These are phyloP conservation scores for Rubus idaeus DNA, from an alignment of 306 rosid species.

Conservation along the genomic window DNA sequence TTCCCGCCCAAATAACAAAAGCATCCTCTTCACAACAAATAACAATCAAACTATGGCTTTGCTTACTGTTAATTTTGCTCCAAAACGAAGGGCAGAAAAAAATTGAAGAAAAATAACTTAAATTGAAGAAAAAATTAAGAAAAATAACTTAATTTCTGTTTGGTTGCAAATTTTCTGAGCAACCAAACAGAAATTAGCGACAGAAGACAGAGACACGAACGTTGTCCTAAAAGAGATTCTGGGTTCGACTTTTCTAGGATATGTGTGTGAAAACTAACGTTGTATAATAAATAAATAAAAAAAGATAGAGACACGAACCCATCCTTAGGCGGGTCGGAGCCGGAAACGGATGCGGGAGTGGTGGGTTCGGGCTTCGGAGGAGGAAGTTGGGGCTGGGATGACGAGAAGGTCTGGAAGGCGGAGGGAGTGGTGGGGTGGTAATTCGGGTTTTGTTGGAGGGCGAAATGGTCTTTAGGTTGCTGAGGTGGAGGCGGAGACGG, in stretches of 20 bases:
- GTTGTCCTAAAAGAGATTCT: no score
- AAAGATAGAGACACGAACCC: slow-evolving; percentile 35
- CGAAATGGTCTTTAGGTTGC: slow-evolving; percentile 48
- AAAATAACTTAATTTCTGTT: not conserved
- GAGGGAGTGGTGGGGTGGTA: slow-evolving; percentile 38
- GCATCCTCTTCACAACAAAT: no score
- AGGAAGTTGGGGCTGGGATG: slow-evolving; percentile 20
- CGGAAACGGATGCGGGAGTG: slow-evolving; percentile 17
- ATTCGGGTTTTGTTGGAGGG: slow-evolving; percentile 66
- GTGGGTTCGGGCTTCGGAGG: slow-evolving; percentile 31
- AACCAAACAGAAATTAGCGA: no score
- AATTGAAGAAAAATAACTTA: not conserved
- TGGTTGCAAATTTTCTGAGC: no score
- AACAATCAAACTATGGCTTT: no score
- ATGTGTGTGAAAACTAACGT: no score
- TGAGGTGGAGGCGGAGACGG: slow-evolving; percentile 15
- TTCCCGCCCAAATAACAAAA: not conserved
- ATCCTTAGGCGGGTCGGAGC: slow-evolving; percentile 48
- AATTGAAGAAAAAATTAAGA: not conserved
- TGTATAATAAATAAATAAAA: no score
- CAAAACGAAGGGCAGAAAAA: not conserved
- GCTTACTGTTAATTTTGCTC: no score
- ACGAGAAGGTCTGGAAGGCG: slow-evolving; percentile 42
- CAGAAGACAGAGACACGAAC: no score
- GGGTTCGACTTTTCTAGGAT: no score